Conservation (phyloP, 768 basidiomycete genomes). For the Pholiota molesta region DNA sequence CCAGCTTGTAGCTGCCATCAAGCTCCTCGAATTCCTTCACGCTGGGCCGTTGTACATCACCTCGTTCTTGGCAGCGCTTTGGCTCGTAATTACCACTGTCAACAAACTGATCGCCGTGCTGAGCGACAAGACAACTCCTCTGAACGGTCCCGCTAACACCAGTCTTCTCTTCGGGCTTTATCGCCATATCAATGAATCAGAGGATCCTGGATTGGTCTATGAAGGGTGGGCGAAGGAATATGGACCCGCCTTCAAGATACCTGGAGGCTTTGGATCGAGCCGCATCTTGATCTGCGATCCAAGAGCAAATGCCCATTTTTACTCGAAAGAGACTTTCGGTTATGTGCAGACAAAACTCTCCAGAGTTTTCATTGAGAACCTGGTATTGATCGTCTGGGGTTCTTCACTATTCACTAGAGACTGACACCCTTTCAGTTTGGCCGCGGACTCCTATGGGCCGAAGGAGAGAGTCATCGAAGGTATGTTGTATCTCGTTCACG, state of each 20-base stretch:
- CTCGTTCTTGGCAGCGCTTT: not conserved
- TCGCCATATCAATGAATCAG: constrained; percentile 8
- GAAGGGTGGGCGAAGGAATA: constrained; percentile 29
- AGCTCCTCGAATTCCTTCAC: not conserved
- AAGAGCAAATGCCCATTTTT: constrained; percentile 55
- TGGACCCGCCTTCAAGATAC: constrained; percentile 41
- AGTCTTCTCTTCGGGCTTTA: constrained; percentile 15
- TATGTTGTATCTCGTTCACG: constrained; percentile 14
- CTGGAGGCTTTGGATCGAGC: constrained; percentile 35
- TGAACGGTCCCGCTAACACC: constrained; percentile 1
- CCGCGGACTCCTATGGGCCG: constrained; percentile 41
- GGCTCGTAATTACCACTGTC: not conserved
- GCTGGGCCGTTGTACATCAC: not conserved
- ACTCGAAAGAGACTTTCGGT: constrained; percentile 48
- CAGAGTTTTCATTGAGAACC: constrained; percentile 37
- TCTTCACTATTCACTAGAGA: not conserved
- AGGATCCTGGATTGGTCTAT: constrained; percentile 21
- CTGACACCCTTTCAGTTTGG: constrained; percentile 35
- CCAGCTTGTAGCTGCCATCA: not conserved
- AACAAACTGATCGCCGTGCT: not conserved
- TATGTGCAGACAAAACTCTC: constrained; percentile 45
- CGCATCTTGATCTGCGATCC: constrained; percentile 46
- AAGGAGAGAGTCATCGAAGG: constrained; percentile 51
- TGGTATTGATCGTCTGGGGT: constrained; percentile 28
- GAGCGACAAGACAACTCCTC: not conserved